Evolutionary conservation across 768 basidiomycete species (phyloP), one percentile per base, ranked within the genome.

Genomic region (Cubamyces lactineus): DNA sequence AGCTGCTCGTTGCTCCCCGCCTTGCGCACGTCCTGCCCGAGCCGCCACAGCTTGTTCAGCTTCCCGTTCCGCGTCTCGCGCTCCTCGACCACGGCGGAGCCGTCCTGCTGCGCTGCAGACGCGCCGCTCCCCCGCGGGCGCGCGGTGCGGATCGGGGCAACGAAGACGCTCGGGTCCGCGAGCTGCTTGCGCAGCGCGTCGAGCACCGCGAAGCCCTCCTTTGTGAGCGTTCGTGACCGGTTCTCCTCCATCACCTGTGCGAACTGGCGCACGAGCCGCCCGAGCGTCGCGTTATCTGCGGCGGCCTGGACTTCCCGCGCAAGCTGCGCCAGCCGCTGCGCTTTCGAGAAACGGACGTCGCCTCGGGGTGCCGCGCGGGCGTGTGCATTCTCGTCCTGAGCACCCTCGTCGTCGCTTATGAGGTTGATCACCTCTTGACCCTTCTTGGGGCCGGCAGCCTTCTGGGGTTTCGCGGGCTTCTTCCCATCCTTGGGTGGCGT

Each of bases 151-250:
- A 85, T 68, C 5, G 88, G 87, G 43, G 79, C 73, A 53, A 82
- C 71, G 66, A 82, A 84, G 41, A 84, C 82, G 19, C 85, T 84
- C 38, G 89, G 86, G 71, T 89, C 86, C 40, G 82, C 83, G 46
- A 92, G 80, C 68, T 88, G 89, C 71, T 87, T 88, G 73, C 83
- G 80, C 64, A 92, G 70, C 28, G 83, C 80, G 65, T 91, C 89
- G 56, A 92, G 74, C 73, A 92, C 88, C 23, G 77, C 73, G 67
- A 87, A 89, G 6, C 84, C 90, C 64, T 91, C 88, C 72, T 83
- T 86, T 39, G 86, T 91, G 67, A 89, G 69, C 51, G 82, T 83
- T 66, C 80, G 81, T 60, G 88, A 90, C 47, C 82, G 85, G 69
- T 86, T 87, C 58, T 81, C 82, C 71, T 86, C 81, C 71, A 91